Evolutionary conservation across 306 rosid species (phyloP).

Genomic region (Inga leiocalycina): DNA sequence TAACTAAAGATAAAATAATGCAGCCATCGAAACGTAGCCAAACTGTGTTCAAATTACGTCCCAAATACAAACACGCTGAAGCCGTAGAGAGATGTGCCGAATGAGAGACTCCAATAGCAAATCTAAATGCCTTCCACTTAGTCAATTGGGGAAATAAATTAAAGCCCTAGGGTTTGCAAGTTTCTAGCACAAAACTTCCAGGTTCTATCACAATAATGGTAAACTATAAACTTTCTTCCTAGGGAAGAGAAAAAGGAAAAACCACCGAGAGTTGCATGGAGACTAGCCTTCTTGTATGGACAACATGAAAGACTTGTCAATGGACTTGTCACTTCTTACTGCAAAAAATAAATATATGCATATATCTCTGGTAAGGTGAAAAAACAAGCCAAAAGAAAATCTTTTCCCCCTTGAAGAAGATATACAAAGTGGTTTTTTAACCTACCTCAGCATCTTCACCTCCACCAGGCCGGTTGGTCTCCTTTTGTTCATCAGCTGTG

Average conservation of each 20-base stretch:
- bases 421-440: neutral
- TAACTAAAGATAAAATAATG: constrained; percentile 9
- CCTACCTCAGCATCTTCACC: constrained; percentile 17
- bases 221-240: constrained; percentile 33
- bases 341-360: neutral
- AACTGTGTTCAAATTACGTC: constrained; percentile 18
- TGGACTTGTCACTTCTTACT: neutral
- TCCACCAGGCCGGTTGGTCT: neutral
- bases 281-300: neutral
- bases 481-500: constrained; percentile 16
- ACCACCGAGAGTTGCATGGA: neutral
- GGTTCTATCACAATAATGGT: constrained; percentile 2
- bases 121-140: constrained; percentile 5
- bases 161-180: constrained; percentile 21
- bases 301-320: neutral
- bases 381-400: neutral
- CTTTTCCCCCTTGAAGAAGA: neutral
- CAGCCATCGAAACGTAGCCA: constrained; percentile 12
- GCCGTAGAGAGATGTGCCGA: constrained; percentile 13
- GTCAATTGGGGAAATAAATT: constrained; percentile 7
- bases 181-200: constrained; percentile 23
- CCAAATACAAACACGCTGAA: neutral
- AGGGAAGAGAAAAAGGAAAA: constrained; percentile 9
- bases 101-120: constrained; percentile 27
- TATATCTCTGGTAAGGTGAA: neutral